Base-by-base conservation (phyloP, 768 basidiomycete species). In the Termitomyces sp. region DNA sequence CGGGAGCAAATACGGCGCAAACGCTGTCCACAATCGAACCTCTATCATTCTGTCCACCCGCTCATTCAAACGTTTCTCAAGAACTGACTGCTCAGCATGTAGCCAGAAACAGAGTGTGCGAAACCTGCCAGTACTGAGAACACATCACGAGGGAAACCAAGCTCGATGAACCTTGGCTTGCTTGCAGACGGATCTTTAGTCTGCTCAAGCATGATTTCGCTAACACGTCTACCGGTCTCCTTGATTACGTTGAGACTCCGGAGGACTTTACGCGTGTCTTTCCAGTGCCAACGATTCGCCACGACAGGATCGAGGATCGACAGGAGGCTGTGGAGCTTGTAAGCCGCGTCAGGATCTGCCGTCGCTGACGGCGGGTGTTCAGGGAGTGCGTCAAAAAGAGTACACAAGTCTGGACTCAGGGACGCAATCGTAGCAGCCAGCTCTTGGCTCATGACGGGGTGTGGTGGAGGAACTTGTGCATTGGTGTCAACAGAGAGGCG, bases 261-360 rank as follows among this genome's bases (percentile, higher is more conserved):
- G 12, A 91, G 71, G 6, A 98, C 91, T 72, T 98, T 99, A 35
- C 96, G 79, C 0, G 93, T 88, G 66, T 99, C 97, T 63, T 79
- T 82, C 96, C 96, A 98, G 69, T 99, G 97, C 96, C 96, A 98
- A 61, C 95, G 78, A 33, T 79, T 79, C 0, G 90, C 92, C 48
- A 93, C 84, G 0, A 69, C 64, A 0, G 85, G 86, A 66, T 98
- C 97, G 5, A 98, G 77, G 4, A 74, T 68, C 9, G 74, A 71
- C 20, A 99, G 75, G 13, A 98, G 76, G 10, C 70, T 73, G 67
- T 94, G 82, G 18, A 97, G 72, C n/a, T 77, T 69, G 51, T 88
- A 78, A 1, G 90, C 86, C 8, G 72, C 72, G 10, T 82, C 78
- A 1, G 84, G 84, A 61, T 86, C 74, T 1, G 70, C 69, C 49